These are phyloP conservation scores for Chytridium lagenaria DNA, from an alignment of 371 early-diverging fungal species.

Conservation along the genomic window DNA sequence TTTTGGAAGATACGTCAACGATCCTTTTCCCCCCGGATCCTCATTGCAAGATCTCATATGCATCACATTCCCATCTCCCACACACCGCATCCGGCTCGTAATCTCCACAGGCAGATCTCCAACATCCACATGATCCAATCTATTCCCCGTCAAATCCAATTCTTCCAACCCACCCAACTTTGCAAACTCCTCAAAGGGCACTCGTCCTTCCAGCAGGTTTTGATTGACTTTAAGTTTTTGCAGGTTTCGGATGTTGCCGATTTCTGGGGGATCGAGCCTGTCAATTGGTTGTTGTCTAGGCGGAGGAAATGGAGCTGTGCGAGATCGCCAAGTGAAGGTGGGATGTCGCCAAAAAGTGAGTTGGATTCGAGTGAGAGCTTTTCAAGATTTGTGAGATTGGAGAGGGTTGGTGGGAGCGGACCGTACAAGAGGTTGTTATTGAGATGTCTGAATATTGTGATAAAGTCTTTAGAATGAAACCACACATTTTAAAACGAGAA, in stretches of 20 bases:
- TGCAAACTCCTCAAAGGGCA: slow-evolving; percentile 8
- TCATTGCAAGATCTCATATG: no score
- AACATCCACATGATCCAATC: background rate
- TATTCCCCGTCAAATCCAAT: slow-evolving; percentile 10
- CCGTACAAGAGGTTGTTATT: slow-evolving; percentile 13
- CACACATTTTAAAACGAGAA: background rate
- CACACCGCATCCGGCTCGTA: no score
- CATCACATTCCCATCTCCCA: background rate
- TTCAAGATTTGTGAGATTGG: slow-evolving; percentile 2
- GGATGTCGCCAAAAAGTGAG: background rate
- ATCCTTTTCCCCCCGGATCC: no score
- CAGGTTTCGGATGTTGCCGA: background rate
- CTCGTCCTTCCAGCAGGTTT: background rate
- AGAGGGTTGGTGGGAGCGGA: background rate
- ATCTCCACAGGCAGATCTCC: background rate
- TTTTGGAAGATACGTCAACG: no score
- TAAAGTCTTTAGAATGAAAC: background rate
- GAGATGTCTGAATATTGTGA: background rate
- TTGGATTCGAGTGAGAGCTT: slow-evolving; percentile 14
- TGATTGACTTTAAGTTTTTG: slow-evolving; percentile 4
- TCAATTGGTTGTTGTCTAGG: slow-evolving; percentile 5
- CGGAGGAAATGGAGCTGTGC: background rate
- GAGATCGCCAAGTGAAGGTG: background rate
- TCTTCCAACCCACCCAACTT: background rate
- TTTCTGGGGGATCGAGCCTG: slow-evolving; percentile 5